A percentile compares a stretch with the other conserved stretches of the same genome.
phyloP scores from a whole-genome alignment of 163 green algal genomes.

The Coccomyxa subellipsoidea region DNA sequence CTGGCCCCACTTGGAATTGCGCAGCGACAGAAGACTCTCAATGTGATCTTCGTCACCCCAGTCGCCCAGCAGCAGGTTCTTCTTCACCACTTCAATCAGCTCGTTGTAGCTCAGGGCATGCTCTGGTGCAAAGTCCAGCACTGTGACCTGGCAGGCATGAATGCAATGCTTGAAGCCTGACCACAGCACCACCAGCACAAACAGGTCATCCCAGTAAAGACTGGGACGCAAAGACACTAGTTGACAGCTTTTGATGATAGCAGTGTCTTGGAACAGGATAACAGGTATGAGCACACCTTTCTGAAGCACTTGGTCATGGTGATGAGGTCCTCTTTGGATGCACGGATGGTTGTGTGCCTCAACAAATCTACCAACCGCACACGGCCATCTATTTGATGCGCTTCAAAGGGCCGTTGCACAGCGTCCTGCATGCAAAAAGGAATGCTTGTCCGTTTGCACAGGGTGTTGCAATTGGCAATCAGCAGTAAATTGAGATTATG shows the following conservation, averaged over 20 bases:
- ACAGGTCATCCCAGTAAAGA: too few species aligned
- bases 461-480: neutral
- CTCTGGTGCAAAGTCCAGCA: constrained; percentile 73
- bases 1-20: constrained; percentile 44
- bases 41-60: constrained; percentile 87
- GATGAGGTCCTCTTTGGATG: constrained; percentile 75
- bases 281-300: too few species aligned
- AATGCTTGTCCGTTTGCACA: too few species aligned
- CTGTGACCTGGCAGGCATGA: constrained; percentile 37
- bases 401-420: constrained; percentile 55
- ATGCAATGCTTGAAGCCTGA: too few species aligned
- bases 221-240: too few species aligned
- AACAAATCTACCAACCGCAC: constrained; percentile 69
- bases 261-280: too few species aligned
- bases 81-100: constrained; percentile 66
- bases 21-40: constrained; percentile 53
- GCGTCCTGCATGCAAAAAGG: constrained; percentile 17
- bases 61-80: constrained; percentile 89
- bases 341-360: constrained; percentile 71
- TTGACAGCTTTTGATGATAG: too few species aligned
- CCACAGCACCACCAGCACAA: too few species aligned
- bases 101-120: constrained; percentile 89
- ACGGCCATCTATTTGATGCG: constrained; percentile 37
- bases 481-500: neutral
- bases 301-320: constrained; percentile 48